These are phyloP conservation scores for Tubosaeta brunneosetosa DNA, from an alignment of 768 basidiomycete genomes.

Conservation along the genomic window DNA sequence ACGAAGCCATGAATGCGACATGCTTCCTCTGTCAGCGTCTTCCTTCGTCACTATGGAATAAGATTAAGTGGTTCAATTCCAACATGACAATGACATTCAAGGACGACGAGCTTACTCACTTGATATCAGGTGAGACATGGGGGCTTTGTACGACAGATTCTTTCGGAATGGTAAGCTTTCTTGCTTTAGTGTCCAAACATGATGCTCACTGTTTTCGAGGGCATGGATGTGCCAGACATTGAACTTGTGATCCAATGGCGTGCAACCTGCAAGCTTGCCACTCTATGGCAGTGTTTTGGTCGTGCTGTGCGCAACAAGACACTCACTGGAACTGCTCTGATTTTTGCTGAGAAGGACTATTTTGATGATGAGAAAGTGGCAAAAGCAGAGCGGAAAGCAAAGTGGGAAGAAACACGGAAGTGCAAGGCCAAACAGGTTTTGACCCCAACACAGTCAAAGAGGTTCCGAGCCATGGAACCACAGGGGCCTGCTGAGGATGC, in stretches of 20 bases:
- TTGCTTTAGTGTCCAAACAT: conserved; percentile 3
- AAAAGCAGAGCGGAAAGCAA: background rate
- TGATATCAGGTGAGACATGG: conserved; percentile 1
- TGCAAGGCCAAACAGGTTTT: too few relatives aligned
- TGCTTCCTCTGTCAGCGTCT: too few relatives aligned
- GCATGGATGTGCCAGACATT: conserved; percentile 34
- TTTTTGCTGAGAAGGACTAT: background rate
- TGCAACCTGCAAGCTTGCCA: conserved; percentile 19
- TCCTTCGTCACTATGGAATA: too few relatives aligned
- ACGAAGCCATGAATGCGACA: too few relatives aligned
- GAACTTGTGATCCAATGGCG: conserved; percentile 33
- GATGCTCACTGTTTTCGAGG: conserved; percentile 10
- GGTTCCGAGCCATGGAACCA: too few relatives aligned
- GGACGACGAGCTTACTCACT: conserved; percentile 4
- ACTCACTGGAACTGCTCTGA: background rate
- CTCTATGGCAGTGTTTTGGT: background rate
- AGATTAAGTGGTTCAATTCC: too few relatives aligned
- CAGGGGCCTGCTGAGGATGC: too few relatives aligned
- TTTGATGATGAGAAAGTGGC: background rate
- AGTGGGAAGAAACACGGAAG: background rate
- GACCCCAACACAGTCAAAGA: too few relatives aligned
- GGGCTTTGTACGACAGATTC: conserved; percentile 26
- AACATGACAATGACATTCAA: conserved; percentile 16
- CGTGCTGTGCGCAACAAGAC: background rate
- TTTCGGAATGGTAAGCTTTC: conserved; percentile 33